phyloP scores from a whole-genome alignment of 352 stramenopile genomes.

The Globisporangium barbulae region DNA sequence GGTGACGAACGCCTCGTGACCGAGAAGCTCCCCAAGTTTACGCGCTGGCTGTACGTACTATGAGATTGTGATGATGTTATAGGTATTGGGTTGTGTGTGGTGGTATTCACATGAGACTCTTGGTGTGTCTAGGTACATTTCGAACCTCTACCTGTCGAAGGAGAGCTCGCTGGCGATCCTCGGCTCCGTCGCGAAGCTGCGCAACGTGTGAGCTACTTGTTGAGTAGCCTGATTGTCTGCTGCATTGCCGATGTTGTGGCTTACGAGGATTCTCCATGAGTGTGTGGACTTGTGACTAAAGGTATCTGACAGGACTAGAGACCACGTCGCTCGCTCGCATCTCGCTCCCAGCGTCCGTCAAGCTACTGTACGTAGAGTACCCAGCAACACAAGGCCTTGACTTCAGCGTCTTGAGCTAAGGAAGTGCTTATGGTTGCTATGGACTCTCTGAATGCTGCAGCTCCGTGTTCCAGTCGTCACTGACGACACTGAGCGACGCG shows the following conservation, averaged over 20 bases:
- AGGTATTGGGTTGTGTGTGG: too few relatives aligned
- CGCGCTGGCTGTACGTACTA: conserved; percentile 4
- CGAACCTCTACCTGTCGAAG: background rate
- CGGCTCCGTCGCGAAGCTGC: background rate
- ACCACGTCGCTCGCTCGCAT: background rate
- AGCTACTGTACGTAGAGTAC: conserved; percentile 1
- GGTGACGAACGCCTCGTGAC: background rate
- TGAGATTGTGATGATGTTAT: background rate
- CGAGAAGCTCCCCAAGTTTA: conserved; percentile 3
- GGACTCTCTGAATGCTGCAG: background rate
- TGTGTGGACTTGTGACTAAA: background rate
- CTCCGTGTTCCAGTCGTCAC: background rate
- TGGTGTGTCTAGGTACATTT: background rate
- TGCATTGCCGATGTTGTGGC: background rate
- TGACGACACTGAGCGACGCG: background rate
- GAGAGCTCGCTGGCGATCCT: background rate
- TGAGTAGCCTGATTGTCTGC: background rate
- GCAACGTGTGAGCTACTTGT: background rate
- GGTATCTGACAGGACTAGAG: background rate
- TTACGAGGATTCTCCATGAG: background rate
- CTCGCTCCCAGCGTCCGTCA: background rate
- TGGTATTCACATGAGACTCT: background rate
- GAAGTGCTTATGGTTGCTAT: too few relatives aligned
- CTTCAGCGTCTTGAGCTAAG: too few relatives aligned
- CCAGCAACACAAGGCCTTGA: too few relatives aligned